Base-by-base conservation (phyloP, 805 yeast genomes). In the Zygosaccharomyces lentus region DNA sequence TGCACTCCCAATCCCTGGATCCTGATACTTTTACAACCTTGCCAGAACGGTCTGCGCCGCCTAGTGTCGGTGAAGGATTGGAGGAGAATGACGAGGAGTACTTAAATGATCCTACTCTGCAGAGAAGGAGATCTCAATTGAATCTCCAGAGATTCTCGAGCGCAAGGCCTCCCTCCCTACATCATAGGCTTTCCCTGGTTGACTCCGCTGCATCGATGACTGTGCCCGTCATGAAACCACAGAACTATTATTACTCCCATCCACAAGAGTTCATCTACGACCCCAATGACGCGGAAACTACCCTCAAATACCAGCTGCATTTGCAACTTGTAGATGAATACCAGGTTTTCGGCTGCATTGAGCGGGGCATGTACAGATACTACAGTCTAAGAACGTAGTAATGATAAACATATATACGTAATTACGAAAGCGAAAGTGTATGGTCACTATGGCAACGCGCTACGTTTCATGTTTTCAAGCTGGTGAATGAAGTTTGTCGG, bases 341-440 rank as follows among this genome's bases (percentile, higher is more conserved):
- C 54, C 65, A 65, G 21, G 62, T 65, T 9, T 69, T 68, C 57
- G 75, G 74, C 2, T 67, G 69, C 37, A 56, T 67, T n/a, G 75
- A 71, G 51, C 61, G 75, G 32, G 75, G 75, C 9, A 71, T 71
- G 59, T 71, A 71, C 46, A 65, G 72, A 48, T 71, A 71, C 47
- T 71, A 71, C 47, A 67, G 73, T 23, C 54, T 71, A 54, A 70
- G 65, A 52, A 64, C 68, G 55, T 69, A 53, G 54, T 30, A 23
- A n/a, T 38, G 13, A 27, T 27, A 17, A 13, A 38, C 17, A 12
- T 25, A 27, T 13, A 6, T 26, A 9, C 16, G 17, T 12, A 21
- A 37, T 36, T 19, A 19, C 21, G 21, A 16, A 8, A 38, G 15
- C 8, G 25, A 16, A 16, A 26, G 24, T 9, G 6, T 4, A 13